Evolutionary conservation across 768 basidiomycete species (phyloP).

Genomic region (Boletales sp.): DNA sequence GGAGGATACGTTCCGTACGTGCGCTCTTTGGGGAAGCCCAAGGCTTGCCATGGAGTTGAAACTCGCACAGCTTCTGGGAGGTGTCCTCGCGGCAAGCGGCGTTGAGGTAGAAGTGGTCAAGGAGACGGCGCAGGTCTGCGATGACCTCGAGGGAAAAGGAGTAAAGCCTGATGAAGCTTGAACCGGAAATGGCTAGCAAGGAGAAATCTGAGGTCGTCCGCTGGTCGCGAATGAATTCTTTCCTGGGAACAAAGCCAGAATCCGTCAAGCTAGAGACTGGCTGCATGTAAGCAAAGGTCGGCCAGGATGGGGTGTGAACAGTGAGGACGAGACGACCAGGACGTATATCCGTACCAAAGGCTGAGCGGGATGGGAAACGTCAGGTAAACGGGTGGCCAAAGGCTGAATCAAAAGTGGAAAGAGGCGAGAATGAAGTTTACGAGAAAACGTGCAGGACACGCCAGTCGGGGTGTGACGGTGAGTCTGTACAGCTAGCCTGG

Average conservation of each 20-base stretch:
- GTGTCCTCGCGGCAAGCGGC: constrained; percentile 52
- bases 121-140: constrained; percentile 49
- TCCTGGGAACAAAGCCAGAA: constrained; percentile 59
- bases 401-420: constrained; percentile 26
- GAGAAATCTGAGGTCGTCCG: constrained; percentile 57
- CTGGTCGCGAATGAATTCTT: constrained; percentile 67
- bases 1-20: constrained; percentile 61
- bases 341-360: constrained; percentile 24
- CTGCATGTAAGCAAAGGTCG: constrained; percentile 28
- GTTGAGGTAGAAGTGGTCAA: constrained; percentile 45
- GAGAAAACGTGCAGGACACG: constrained; percentile 33
- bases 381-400: constrained; percentile 37
- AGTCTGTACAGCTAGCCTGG: constrained; percentile 7
- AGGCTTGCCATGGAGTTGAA: constrained; percentile 63
- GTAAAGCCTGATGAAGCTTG: constrained; percentile 65
- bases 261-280: constrained; percentile 35
- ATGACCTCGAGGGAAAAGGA: constrained; percentile 58
- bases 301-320: constrained; percentile 23
- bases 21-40: constrained; percentile 69
- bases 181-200: constrained; percentile 63
- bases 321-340: constrained; percentile 17
- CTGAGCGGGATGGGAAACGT: constrained; percentile 33
- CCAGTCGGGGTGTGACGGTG: constrained; percentile 16
- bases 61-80: constrained; percentile 59
- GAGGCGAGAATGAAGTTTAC: constrained; percentile 23